These are phyloP conservation scores for Rhizopogon vinicolor DNA, from an alignment of 768 basidiomycete genomes.

Conservation along the genomic window DNA sequence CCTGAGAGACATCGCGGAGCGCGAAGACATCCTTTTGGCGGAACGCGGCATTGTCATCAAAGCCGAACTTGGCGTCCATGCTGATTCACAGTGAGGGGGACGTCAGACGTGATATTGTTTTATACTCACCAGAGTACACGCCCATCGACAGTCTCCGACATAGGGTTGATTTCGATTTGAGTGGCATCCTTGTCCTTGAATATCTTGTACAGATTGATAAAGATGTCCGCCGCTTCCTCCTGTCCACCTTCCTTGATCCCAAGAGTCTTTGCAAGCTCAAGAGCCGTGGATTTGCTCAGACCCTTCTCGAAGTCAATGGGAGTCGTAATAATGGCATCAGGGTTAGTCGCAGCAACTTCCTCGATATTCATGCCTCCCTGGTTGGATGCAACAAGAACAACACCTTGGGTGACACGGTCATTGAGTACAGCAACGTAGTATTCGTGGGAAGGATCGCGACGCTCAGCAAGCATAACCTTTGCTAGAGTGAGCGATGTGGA, in stretches of 20 bases:
- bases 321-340: constrained; percentile 91
- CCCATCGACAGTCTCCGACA: constrained; percentile 90
- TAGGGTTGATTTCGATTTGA: constrained; percentile 98
- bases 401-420: constrained; percentile 84
- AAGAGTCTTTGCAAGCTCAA: constrained; percentile 80
- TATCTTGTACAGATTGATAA: constrained; percentile 90
- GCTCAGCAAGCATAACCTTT: constrained; percentile 97
- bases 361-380: constrained; percentile 99
- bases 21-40: constrained; percentile 87
- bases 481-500: constrained; percentile 9
- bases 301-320: constrained; percentile 85
- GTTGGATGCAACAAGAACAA: constrained; percentile 88
- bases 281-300: constrained; percentile 64
- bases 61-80: constrained; percentile 99
- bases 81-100: constrained; percentile 33
- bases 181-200: constrained; percentile 99
- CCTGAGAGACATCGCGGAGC: constrained; percentile 90
- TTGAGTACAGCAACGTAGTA: constrained; percentile 98
- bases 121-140: constrained; percentile 81
- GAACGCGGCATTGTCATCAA: constrained; percentile 99
- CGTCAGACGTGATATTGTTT: neutral
- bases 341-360: constrained; percentile 96
- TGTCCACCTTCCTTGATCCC: constrained; percentile 81
- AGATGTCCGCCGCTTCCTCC: constrained; percentile 87
- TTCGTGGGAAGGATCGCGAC: constrained; percentile 89